Evolutionary conservation across 768 basidiomycete species (phyloP), one percentile per base, ranked within the genome.

Genomic region (Tulasnella sp.): DNA sequence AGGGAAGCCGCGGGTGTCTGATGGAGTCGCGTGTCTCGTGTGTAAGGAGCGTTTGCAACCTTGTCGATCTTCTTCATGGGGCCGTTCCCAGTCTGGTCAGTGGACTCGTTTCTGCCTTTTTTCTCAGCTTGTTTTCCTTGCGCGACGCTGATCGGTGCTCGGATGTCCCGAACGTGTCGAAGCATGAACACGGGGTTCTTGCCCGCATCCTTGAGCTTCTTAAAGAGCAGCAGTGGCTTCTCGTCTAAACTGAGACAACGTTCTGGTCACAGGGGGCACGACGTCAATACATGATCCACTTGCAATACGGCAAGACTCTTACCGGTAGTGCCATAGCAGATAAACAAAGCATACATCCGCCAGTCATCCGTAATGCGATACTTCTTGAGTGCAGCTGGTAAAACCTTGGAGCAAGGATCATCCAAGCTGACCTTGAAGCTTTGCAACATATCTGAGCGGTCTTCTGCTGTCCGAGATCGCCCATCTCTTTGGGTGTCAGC

Each of bases 101-200:
- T 31, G 75, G 25, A n/a, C 2, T 71, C 74, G 37, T 71, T 42
- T 38, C 39, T 22, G 31, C 40, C 42, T 52, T 76, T 76, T 67
- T 95, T 90, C 11, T 91, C 88, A 1, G 93, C 93, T 81, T 97
- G 96, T 83, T 99, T 99, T 82, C 96, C 93, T 80, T 96, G 93
- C 3, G 97, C 97, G 54, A 99, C 95, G 11, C 91, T 94, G 78
- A 99, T 99, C 0, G 97, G 97, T 7, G 96, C 97, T 67, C 94
- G 91, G 77, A 99, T 98, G 81, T 99, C 97, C 81, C 92, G 92
- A 83, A 96, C 96, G 79, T 97, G 94, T 78, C 96, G 93, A 74
- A 97, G 88, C 97, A 99, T 99, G 84, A 99, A 99, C 9, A 99
- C 97, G 1, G 97, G 97, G 78, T 97, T 96, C 84, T 98, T 98